Conservation (phyloP, 176 grass and related monocot genomes). For the Raddia distichophylla region DNA sequence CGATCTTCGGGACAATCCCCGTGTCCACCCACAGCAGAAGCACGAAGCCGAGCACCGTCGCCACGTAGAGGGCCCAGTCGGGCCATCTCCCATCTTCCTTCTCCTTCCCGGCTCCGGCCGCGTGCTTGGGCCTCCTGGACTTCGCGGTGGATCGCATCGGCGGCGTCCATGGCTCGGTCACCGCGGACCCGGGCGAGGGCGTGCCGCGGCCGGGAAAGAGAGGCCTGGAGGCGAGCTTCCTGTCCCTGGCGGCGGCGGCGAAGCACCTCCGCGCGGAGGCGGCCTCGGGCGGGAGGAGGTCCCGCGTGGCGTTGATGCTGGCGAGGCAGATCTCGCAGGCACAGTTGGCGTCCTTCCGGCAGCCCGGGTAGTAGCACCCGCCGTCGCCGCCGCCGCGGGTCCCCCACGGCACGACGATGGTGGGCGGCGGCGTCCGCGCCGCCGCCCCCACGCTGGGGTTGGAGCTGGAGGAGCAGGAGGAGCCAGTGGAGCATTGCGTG, state of each 20-base stretch:
- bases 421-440: slow-evolving; percentile 25
- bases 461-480: slow-evolving; percentile 55
- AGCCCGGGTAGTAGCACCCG: slow-evolving; percentile 66
- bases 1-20: slow-evolving; percentile 52
- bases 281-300: slow-evolving; percentile 60
- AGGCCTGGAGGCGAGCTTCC: neutral
- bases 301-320: slow-evolving; percentile 86
- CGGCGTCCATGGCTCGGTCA: slow-evolving; percentile 48
- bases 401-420: slow-evolving; percentile 34
- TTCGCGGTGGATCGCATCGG: slow-evolving; percentile 59
- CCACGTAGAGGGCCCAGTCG: slow-evolving; percentile 41
- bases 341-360: slow-evolving; percentile 93
- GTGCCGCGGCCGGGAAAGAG: slow-evolving; percentile 34
- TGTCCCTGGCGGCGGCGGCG: slow-evolving; percentile 21
- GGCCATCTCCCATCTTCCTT: neutral
- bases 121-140: slow-evolving; percentile 27
- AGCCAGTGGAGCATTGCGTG: slow-evolving; percentile 35
- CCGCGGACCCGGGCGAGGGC: neutral
- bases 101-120: neutral
- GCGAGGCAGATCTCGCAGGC: slow-evolving; percentile 85
- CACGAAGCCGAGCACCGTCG: slow-evolving; percentile 45
- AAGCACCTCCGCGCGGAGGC: slow-evolving; percentile 53
- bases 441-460: neutral
- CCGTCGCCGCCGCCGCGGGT: slow-evolving; percentile 13
- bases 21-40: slow-evolving; percentile 63